These are phyloP conservation scores for Eimeria falciformis DNA, from an alignment of 169 alveolate genomes.

Conservation along the genomic window DNA sequence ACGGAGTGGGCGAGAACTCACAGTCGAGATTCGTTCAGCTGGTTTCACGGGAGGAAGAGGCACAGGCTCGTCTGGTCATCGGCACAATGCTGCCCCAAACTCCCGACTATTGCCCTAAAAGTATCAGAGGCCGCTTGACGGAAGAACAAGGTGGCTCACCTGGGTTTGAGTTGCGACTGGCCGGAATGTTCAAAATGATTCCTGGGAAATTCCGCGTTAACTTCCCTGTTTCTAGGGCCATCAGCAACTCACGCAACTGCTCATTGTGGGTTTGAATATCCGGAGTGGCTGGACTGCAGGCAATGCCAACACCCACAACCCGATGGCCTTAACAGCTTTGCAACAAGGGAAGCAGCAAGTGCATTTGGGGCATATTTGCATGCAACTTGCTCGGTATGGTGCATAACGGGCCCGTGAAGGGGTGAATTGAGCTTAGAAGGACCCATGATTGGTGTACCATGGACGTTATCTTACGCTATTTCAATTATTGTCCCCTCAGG, in stretches of 20 bases:
- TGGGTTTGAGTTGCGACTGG: slow-evolving; percentile 10
- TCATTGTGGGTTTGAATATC: slow-evolving; percentile 39
- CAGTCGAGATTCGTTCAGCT: neutral
- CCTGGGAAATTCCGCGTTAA: slow-evolving; percentile 7
- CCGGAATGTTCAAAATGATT: slow-evolving; percentile 9
- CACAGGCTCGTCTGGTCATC: slow-evolving; percentile 12
- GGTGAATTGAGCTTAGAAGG: neutral
- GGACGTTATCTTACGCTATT: slow-evolving; percentile 34
- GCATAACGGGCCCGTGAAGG: neutral
- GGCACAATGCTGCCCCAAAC: neutral
- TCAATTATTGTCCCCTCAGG: slow-evolving; percentile 39
- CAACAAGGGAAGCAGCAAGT: neutral
- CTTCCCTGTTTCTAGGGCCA: slow-evolving; percentile 27
- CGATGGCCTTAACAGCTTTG: neutral
- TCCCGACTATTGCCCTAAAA: neutral
- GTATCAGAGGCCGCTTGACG: neutral
- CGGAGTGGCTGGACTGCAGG: slow-evolving; percentile 64
- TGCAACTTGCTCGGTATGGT: neutral
- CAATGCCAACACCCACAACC: neutral
- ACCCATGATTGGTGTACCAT: neutral
- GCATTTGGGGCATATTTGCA: neutral
- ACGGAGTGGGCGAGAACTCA: neutral
- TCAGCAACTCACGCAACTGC: neutral
- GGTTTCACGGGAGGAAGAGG: neutral
- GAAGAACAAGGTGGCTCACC: neutral